Evolutionary conservation across 495 filamentous ascomycete species (phyloP).

Genomic region (Podospora tetraspora): DNA sequence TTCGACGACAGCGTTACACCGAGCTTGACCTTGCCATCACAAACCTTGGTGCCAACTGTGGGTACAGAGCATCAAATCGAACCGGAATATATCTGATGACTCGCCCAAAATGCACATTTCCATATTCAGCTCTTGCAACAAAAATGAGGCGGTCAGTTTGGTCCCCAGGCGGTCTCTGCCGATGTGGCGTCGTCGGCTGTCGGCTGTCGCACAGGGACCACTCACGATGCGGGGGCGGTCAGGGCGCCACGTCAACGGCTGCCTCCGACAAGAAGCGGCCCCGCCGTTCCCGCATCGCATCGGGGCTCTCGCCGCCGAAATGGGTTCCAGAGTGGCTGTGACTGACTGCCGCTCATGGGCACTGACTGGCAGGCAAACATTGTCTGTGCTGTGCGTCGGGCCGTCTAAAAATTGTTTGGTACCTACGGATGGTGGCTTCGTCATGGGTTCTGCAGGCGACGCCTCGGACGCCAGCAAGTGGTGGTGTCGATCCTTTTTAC

Average conservation of each 20-base stretch:
- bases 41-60: background rate
- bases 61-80: background rate
- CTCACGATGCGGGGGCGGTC: background rate
- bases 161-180: background rate
- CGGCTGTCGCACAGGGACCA: background rate
- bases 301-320: background rate
- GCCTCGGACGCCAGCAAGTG: background rate
- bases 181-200: constrained; percentile 1
- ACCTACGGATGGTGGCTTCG: background rate
- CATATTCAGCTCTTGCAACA: background rate
- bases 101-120: background rate
- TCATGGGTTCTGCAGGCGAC: background rate
- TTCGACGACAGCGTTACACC: background rate
- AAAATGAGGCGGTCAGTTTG: background rate
- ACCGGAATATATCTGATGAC: background rate
- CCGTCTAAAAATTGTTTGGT: background rate
- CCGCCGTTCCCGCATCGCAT: background rate
- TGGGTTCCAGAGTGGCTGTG: background rate
- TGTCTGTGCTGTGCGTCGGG: background rate
- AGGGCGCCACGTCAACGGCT: constrained; percentile 14
- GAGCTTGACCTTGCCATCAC: background rate
- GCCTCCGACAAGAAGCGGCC: constrained; percentile 7
- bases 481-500: background rate
- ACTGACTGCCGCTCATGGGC: background rate
- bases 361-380: background rate